Percentiles rank a stretch among this genome's conserved stretches.
Conservation (phyloP, 2,329 filamentous ascomycete genomes). For the Sporothrix luriei region DNA sequence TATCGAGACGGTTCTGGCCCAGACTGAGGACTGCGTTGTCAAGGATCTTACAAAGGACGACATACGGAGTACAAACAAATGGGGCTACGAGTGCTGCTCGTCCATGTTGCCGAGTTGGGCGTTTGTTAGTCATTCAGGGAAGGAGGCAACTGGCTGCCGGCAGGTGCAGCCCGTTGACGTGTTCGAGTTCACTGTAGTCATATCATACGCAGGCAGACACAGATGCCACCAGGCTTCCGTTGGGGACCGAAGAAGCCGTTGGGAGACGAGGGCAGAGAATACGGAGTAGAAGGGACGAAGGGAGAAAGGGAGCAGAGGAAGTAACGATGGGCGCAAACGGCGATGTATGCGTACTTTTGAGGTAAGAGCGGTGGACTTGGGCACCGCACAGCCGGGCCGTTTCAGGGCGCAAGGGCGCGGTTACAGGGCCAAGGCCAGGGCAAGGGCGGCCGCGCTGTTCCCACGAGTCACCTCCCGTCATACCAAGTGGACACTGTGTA, state of each 20-base stretch:
- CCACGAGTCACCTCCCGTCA: slow-evolving; percentile 20
- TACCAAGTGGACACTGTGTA: slow-evolving; percentile 15
- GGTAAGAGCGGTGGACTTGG: neutral
- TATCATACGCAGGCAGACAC: neutral
- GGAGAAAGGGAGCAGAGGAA: neutral
- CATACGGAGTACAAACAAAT: neutral
- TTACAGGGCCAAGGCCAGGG: neutral
- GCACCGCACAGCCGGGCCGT: neutral
- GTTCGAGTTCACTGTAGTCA: neutral
- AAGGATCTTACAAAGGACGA: neutral
- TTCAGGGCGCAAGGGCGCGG: slow-evolving; percentile 13
- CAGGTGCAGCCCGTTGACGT: slow-evolving; percentile 9
- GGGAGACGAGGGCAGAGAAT: neutral
- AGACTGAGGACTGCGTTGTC: neutral
- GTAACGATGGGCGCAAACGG: neutral
- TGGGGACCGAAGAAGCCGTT: slow-evolving; percentile 18
- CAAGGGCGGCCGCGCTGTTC: neutral
- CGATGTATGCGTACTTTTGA: slow-evolving; percentile 16
- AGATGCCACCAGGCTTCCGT: neutral
- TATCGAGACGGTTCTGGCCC: slow-evolving; percentile 11
- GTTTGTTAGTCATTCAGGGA: slow-evolving; percentile 8
- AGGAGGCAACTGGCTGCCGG: neutral
- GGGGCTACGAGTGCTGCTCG: no score
- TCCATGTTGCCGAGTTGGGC: neutral
- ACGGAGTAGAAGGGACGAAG: neutral